phyloP scores from a whole-genome alignment of 1,284 basidiomycete species.

The Sphagnurus paluster region DNA sequence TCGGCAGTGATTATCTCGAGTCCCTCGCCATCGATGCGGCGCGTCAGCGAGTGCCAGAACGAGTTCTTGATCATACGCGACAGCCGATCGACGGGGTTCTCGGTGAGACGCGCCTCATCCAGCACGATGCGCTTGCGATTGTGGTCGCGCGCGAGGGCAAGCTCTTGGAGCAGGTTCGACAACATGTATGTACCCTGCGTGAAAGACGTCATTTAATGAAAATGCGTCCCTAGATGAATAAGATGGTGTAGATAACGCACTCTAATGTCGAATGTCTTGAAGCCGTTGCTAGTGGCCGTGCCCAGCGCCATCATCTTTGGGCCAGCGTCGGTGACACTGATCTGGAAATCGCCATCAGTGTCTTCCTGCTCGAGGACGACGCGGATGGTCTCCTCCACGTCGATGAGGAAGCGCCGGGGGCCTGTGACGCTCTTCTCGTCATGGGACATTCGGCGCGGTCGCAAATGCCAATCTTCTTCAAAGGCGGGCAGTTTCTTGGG shows the following conservation, averaged over 20 bases:
- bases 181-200: constrained; percentile 96
- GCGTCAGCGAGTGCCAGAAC: constrained; percentile 97
- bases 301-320: constrained; percentile 96
- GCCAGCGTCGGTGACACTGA: constrained; percentile 94
- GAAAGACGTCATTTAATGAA: not conserved
- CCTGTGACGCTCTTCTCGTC: constrained; percentile 75
- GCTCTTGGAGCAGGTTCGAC: constrained; percentile 97
- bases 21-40: constrained; percentile 95
- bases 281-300: constrained; percentile 96
- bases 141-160: constrained; percentile 95
- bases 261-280: constrained; percentile 94
- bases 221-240: not conserved
- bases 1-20: constrained; percentile 96
- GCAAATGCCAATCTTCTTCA: constrained; percentile 70
- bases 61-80: constrained; percentile 98
- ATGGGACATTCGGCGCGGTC: constrained; percentile 81
- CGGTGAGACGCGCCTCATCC: constrained; percentile 94
- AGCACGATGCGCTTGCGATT: constrained; percentile 95
- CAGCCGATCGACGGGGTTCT: constrained; percentile 96
- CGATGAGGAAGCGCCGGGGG: constrained; percentile 89
- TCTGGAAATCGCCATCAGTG: constrained; percentile 96
- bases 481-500: constrained; percentile 68
- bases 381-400: constrained; percentile 98
- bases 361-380: constrained; percentile 97
- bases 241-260: constrained; percentile 45